Conservation (phyloP, 306 rosid species). For the Corylus americana region DNA sequence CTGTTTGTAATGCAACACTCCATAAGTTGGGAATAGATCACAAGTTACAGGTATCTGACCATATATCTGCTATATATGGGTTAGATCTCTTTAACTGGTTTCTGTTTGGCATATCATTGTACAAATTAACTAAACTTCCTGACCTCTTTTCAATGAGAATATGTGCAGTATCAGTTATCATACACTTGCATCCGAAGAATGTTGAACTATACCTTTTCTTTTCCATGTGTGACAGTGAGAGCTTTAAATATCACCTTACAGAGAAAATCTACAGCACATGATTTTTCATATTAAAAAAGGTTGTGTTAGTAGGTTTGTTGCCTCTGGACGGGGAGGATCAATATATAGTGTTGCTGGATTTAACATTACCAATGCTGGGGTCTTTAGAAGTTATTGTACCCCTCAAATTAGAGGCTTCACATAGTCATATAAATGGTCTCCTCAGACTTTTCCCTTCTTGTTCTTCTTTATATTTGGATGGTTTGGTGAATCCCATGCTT, state of each 20-base stretch:
- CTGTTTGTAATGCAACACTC: conserved; percentile 70
- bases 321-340: no score
- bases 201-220: background rate
- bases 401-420: no score
- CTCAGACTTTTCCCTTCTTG: no score
- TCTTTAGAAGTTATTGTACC: no score
- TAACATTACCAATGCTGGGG: no score
- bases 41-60: conserved; percentile 63
- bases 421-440: no score
- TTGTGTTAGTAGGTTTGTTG: background rate
- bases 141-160: background rate
- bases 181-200: background rate
- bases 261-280: background rate
- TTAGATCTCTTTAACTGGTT: background rate
- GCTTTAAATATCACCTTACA: background rate
- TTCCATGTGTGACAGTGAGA: background rate
- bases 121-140: background rate
- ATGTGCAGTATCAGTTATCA: background rate
- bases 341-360: no score
- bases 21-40: conserved; percentile 64
- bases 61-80: conserved; percentile 1
- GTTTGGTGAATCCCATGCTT: no score
- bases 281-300: background rate
- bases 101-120: background rate
- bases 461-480: no score